Base-by-base conservation (phyloP, 2,329 filamentous ascomycete species). In the Diaporthe eres region DNA sequence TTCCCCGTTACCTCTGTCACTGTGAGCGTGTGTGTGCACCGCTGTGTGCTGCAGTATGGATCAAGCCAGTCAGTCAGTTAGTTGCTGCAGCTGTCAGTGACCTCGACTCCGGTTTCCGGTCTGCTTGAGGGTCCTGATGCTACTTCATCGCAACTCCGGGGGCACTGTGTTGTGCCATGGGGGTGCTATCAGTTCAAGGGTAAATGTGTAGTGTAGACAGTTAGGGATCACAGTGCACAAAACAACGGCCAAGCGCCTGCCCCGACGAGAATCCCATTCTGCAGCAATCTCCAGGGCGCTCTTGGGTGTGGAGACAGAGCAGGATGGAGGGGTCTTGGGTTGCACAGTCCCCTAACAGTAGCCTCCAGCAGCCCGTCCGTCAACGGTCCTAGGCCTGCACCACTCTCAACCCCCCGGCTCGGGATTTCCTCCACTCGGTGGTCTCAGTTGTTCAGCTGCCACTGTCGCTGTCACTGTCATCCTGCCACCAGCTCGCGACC, bases 371-470 rank as follows among this genome's bases (percentile, higher is more conserved):
- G 63, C 44, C 31, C 44, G 44, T 34, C 63, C 63, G 47, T 53
- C 39, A 68, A 61, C 65, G 28, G 44, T 51, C 63, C 63, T 9
- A 37, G 63, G 44, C 28, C 25, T 37, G 63, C 63, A 51, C 28
- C 44, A 37, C 28, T 28, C 13, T 12, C 22, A 2, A 22, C 60
- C 63, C 65, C 65, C 65, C 49, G 65, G 65, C 65, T 42, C 65
- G 65, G 61, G 49, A 34, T 55, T 37, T 70, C 65, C 65, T 70
- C 65, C 65, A 70, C 65, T 55, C n/a, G 65, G 65, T 42, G 65
- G 65, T 70, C 65, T 70, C 49, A 55, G 65, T 55, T 70, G 65
- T 55, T 70, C 65, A 70, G 65, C 65, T 55, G 53, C 28, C n/a
- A 55, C 53, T 55, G 53, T 55, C 53, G 17, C 53, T 22, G 53